phyloP scores from a whole-genome alignment of 2,329 filamentous ascomycete species.

The Nothophoma quercina region DNA sequence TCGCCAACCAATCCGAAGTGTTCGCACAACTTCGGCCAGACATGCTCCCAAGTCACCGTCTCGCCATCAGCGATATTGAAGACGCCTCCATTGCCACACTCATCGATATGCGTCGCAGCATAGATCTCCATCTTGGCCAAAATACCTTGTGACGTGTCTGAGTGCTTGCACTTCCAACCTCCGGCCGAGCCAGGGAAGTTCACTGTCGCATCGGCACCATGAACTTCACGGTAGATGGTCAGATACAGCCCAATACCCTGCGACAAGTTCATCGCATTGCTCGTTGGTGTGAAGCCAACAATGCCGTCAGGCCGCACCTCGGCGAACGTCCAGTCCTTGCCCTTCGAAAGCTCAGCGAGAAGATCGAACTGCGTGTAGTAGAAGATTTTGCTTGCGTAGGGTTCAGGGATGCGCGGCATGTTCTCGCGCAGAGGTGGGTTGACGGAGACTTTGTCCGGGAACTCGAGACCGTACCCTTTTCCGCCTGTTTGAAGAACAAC shows the following conservation, averaged over 20 bases:
- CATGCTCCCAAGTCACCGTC: slow-evolving; percentile 49
- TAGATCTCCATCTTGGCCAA: slow-evolving; percentile 53
- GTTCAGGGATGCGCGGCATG: slow-evolving; percentile 24
- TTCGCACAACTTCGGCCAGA: slow-evolving; percentile 56
- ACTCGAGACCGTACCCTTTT: slow-evolving; percentile 4
- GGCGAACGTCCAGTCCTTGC: slow-evolving; percentile 51
- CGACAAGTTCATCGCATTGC: slow-evolving; percentile 50
- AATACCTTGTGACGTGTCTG: slow-evolving; percentile 50
- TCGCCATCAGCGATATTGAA: slow-evolving; percentile 56
- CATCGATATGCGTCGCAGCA: slow-evolving; percentile 46
- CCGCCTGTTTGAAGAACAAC: slow-evolving; percentile 6
- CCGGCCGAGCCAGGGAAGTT: slow-evolving; percentile 50
- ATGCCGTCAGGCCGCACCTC: slow-evolving; percentile 54
- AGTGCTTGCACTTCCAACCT: slow-evolving; percentile 48
- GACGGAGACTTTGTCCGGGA: slow-evolving; percentile 2
- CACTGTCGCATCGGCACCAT: slow-evolving; percentile 48
- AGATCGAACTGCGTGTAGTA: slow-evolving; percentile 54
- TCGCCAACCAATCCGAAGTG: slow-evolving; percentile 56
- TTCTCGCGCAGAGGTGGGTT: neutral
- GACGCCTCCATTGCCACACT: slow-evolving; percentile 32
- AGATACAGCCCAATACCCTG: slow-evolving; percentile 50
- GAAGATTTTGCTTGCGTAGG: slow-evolving; percentile 49
- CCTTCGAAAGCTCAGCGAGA: slow-evolving; percentile 41
- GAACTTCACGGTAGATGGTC: slow-evolving; percentile 46
- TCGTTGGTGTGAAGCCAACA: slow-evolving; percentile 53